These are phyloP conservation scores for Davidsoniella virescens DNA, from an alignment of 2,329 filamentous ascomycete species.

Conservation along the genomic window DNA sequence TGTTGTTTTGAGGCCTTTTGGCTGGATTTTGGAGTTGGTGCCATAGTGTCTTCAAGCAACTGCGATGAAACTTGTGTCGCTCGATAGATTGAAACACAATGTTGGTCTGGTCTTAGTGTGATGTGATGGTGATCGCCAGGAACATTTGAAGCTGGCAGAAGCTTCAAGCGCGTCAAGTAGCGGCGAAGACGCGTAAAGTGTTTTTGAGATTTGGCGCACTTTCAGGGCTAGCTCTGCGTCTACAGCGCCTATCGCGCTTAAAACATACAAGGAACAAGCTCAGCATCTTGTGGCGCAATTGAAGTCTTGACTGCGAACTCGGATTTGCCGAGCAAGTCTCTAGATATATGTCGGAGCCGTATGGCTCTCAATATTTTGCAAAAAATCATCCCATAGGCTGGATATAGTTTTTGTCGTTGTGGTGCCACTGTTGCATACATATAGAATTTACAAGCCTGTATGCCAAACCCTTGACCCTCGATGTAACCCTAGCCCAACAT, in stretches of 20 bases:
- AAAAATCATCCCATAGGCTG: no score
- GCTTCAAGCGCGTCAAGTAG: neutral
- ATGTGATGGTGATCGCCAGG: no score
- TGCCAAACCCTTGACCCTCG: no score
- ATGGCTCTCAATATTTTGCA: no score
- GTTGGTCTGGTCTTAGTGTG: no score
- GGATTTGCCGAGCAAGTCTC: neutral
- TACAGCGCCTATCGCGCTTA: neutral
- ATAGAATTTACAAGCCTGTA: no score
- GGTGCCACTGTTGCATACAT: no score
- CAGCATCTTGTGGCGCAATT: neutral
- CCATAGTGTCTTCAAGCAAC: conserved; percentile 16
- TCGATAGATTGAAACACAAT: no score
- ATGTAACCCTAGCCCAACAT: no score
- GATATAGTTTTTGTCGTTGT: no score
- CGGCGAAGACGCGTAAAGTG: conserved; percentile 4
- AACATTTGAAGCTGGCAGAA: no score
- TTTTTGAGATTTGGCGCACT: neutral
- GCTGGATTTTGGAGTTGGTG: conserved; percentile 22
- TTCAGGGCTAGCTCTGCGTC: neutral
- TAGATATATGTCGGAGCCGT: neutral
- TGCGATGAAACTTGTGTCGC: neutral
- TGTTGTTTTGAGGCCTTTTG: conserved; percentile 49
- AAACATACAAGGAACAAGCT: neutral
- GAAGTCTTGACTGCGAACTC: neutral